A percentile compares a stretch with the other conserved stretches of the same genome.
Conservation (phyloP, 176 grass and related monocot genomes). For the Aechmea fasciata region DNA sequence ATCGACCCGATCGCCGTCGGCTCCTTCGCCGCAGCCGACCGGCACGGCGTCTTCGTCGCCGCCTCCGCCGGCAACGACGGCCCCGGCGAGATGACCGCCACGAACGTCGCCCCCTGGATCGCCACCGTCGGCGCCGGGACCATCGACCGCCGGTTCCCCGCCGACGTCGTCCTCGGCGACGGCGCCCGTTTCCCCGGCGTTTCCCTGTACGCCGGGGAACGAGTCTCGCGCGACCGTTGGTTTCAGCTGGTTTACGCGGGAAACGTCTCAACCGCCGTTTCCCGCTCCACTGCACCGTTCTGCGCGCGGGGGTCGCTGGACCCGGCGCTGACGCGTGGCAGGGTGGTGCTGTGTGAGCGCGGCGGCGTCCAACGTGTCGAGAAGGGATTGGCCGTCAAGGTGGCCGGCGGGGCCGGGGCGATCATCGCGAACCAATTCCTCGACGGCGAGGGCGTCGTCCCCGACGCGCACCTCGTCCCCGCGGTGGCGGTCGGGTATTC, state of each 20-base stretch:
- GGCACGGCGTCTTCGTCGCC: conserved; percentile 30
- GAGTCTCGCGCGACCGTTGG: neutral
- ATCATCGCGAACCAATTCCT: conserved; percentile 11
- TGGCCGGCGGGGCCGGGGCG: conserved; percentile 32
- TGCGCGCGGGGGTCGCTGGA: conserved; percentile 25
- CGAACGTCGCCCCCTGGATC: conserved; percentile 50
- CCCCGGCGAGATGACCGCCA: conserved; percentile 9
- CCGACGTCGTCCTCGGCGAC: conserved; percentile 31
- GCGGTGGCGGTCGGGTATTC: conserved; percentile 2
- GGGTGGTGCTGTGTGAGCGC: conserved; percentile 48
- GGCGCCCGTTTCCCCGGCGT: conserved; percentile 17
- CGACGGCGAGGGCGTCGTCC: conserved; percentile 9
- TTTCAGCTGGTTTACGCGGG: conserved; percentile 28
- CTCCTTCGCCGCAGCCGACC: conserved; percentile 22
- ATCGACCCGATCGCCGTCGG: conserved; percentile 27
- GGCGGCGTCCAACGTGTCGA: neutral
- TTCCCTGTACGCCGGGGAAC: conserved; percentile 21
- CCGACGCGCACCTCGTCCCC: conserved; percentile 3
- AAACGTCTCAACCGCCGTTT: neutral
- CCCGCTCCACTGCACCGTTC: neutral
- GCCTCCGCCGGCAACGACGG: conserved; percentile 28
- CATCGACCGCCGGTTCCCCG: conserved; percentile 35
- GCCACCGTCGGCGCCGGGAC: conserved; percentile 45
- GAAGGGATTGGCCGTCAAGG: conserved; percentile 30
- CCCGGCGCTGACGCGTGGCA: conserved; percentile 11